Conservation (phyloP, 2,329 filamentous ascomycete species). For the Penicillium sp. region DNA sequence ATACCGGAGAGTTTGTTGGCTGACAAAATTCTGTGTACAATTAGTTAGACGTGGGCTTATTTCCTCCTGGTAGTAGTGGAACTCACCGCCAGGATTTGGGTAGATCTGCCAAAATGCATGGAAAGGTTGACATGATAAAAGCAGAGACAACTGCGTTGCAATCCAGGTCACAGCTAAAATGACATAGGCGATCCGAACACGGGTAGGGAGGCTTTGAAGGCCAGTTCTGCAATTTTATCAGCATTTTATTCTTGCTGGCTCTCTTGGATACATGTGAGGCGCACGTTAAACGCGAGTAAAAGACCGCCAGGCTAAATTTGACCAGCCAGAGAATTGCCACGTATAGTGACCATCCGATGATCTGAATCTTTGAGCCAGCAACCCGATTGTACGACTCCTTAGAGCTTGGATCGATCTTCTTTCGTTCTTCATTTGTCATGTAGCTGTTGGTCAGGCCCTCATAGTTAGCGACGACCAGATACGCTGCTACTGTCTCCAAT, state of each 20-base stretch:
- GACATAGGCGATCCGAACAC: constrained; percentile 55
- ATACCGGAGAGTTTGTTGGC: constrained; percentile 51
- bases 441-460: constrained; percentile 59
- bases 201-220: constrained; percentile 42
- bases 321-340: constrained; percentile 56
- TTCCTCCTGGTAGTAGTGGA: no score
- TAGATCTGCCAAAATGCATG: constrained; percentile 62
- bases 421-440: constrained; percentile 57
- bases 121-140: constrained; percentile 59
- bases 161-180: constrained; percentile 55
- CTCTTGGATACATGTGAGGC: neutral
- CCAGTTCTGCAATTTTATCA: constrained; percentile 36
- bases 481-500: constrained; percentile 53
- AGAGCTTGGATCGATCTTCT: constrained; percentile 47
- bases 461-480: constrained; percentile 52
- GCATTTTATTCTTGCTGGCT: neutral
- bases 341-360: constrained; percentile 60
- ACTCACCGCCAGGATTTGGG: constrained; percentile 61
- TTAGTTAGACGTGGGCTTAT: neutral
- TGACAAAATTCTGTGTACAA: constrained; percentile 47
- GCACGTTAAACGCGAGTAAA: constrained; percentile 60
- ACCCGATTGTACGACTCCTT: constrained; percentile 53
- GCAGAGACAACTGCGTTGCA: constrained; percentile 51
- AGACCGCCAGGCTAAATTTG: constrained; percentile 58
- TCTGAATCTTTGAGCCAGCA: constrained; percentile 55